phyloP scores from a whole-genome alignment of 2,329 filamentous ascomycete species.

The Neophaeococcomyces aloes region DNA sequence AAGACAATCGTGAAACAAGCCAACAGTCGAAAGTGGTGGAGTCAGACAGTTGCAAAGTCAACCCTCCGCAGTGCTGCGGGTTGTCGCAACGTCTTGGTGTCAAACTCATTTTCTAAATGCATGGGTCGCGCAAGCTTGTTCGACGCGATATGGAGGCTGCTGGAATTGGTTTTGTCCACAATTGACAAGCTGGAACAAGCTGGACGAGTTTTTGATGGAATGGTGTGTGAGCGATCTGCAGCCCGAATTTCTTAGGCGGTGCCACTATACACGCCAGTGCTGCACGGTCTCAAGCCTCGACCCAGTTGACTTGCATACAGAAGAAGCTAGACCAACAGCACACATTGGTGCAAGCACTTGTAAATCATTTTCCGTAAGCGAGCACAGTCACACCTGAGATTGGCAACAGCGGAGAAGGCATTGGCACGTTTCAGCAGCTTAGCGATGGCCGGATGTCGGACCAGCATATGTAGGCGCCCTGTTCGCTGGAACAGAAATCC shows the following conservation, averaged over 20 bases:
- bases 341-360: background rate
- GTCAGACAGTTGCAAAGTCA: background rate
- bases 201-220: background rate
- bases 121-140: background rate
- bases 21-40: constrained; percentile 2
- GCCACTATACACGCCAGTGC: background rate
- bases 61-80: background rate
- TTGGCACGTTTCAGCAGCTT: too few species aligned
- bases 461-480: too few species aligned
- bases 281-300: background rate
- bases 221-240: background rate
- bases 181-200: background rate
- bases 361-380: too few species aligned
- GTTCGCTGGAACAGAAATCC: background rate
- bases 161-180: background rate
- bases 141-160: background rate
- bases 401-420: too few species aligned
- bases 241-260: background rate
- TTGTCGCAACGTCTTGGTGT: background rate
- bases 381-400: background rate
- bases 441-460: too few species aligned
- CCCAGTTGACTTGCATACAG: background rate
- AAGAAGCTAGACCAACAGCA: background rate
- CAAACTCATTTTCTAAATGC: background rate
- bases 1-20: constrained; percentile 3